Percentiles rank a stretch among this genome's conserved stretches.
phyloP scores from a whole-genome alignment of 805 yeast species.

The Pichia sporocuriosa region DNA sequence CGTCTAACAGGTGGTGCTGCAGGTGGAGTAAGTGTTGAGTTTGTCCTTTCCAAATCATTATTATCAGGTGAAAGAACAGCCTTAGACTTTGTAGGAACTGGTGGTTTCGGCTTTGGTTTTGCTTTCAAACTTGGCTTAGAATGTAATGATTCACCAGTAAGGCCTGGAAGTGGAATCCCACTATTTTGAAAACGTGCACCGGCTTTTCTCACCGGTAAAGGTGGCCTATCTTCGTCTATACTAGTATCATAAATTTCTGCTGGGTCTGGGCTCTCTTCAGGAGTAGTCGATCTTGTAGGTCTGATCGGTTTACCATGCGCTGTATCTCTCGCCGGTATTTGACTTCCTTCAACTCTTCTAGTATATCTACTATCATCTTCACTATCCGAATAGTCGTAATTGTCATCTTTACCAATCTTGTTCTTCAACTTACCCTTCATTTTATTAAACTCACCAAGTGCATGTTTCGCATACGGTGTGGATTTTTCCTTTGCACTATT shows the following conservation, averaged over 20 bases:
- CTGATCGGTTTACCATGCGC: no score
- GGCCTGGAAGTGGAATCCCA: constrained; percentile 10
- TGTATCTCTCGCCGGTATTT: no score
- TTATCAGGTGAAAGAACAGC: constrained; percentile 11
- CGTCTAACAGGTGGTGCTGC: no score
- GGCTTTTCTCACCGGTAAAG: constrained; percentile 20
- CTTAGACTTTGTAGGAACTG: constrained; percentile 6
- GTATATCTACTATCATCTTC: constrained; percentile 8
- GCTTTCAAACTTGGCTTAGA: no score
- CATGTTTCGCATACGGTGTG: constrained; percentile 11
- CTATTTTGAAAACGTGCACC: constrained; percentile 1
- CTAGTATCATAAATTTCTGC: constrained; percentile 4
- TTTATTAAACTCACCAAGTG: constrained; percentile 10
- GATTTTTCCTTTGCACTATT: constrained; percentile 12
- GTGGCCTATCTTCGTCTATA: constrained; percentile 24
- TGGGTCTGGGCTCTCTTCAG: neutral
- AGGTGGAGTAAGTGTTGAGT: constrained; percentile 7
- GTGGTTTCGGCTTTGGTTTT: constrained; percentile 7
- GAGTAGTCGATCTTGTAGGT: neutral
- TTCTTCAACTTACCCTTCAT: constrained; percentile 12
- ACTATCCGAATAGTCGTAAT: constrained; percentile 2
- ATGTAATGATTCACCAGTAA: neutral
- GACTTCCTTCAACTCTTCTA: no score
- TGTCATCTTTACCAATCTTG: constrained; percentile 1
- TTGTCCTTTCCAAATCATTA: neutral